Evolutionary conservation across 768 basidiomycete species (phyloP).

Genomic region (Termitomyces sp.): DNA sequence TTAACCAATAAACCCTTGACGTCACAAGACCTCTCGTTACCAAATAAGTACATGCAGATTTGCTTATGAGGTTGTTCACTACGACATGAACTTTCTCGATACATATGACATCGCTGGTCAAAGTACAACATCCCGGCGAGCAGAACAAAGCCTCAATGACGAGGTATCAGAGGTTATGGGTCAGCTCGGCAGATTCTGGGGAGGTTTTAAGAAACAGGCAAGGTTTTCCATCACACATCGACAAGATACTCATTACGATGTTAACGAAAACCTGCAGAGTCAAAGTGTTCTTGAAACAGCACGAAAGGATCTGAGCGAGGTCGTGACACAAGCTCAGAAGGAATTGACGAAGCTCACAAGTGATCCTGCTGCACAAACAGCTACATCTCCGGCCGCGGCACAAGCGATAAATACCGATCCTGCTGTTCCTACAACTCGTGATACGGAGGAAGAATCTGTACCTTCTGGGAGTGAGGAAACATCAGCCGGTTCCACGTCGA

Average conservation of each 20-base stretch:
- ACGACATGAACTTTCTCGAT: conserved; percentile 69
- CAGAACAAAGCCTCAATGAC: conserved; percentile 65
- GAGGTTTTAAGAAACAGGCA: conserved; percentile 86
- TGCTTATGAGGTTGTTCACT: neutral
- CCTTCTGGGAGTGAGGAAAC: conserved; percentile 11
- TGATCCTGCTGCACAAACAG: conserved; percentile 14
- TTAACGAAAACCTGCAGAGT: conserved; percentile 19
- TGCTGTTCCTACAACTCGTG: conserved; percentile 13
- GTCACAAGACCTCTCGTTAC: neutral
- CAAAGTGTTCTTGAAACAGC: conserved; percentile 64
- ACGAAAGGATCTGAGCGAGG: conserved; percentile 64
- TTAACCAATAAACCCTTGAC: neutral
- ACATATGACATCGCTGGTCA: conserved; percentile 53
- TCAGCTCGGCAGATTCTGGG: conserved; percentile 86
- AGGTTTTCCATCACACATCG: conserved; percentile 13
- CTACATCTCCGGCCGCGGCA: conserved; percentile 6
- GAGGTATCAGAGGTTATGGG: conserved; percentile 87
- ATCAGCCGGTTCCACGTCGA: conserved; percentile 15
- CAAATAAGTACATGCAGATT: neutral
- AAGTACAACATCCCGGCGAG: conserved; percentile 40
- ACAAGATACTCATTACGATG: neutral
- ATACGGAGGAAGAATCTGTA: conserved; percentile 8
- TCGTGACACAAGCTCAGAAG: conserved; percentile 75
- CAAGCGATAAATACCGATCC: conserved; percentile 18
- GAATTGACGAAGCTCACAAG: conserved; percentile 59